These are phyloP conservation scores for Penicillium samsonianum DNA, from an alignment of 495 filamentous ascomycete species.

Conservation along the genomic window DNA sequence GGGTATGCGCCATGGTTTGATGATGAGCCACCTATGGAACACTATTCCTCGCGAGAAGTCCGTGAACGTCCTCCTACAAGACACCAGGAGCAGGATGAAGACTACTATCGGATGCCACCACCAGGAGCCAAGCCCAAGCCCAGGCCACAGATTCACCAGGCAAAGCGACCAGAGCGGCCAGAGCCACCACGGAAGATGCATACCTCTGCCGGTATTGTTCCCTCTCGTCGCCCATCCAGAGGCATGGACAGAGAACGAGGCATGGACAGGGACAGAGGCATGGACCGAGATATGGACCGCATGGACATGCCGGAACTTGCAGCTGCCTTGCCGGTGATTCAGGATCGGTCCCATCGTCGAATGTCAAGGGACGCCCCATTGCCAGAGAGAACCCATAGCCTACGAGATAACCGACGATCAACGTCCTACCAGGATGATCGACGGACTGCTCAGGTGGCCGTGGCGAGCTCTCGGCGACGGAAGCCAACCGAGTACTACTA, in stretches of 20 bases:
- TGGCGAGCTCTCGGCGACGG: slow-evolving; percentile 40
- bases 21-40: slow-evolving; percentile 29
- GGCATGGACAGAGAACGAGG: slow-evolving; percentile 2
- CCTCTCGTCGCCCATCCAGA: slow-evolving; percentile 34
- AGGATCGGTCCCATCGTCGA: slow-evolving; percentile 31
- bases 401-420: slow-evolving; percentile 31
- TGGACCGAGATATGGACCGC: slow-evolving; percentile 10
- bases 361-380: slow-evolving; percentile 32
- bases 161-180: slow-evolving; percentile 24
- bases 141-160: slow-evolving; percentile 41
- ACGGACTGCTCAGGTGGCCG: slow-evolving; percentile 34
- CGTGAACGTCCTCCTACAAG: slow-evolving; percentile 20
- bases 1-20: slow-evolving; percentile 28
- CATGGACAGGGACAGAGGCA: not conserved
- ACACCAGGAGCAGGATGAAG: slow-evolving; percentile 39
- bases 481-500: slow-evolving; percentile 37
- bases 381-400: slow-evolving; percentile 41
- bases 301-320: slow-evolving; percentile 39
- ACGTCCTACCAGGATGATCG: slow-evolving; percentile 36
- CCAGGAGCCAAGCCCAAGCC: slow-evolving; percentile 37
- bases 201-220: slow-evolving; percentile 16
- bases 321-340: slow-evolving; percentile 30
- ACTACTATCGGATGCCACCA: slow-evolving; percentile 45
- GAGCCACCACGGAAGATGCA: slow-evolving; percentile 20
- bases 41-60: slow-evolving; percentile 29